Conservation (phyloP, 805 yeast species). For the Yarrowia sp. region DNA sequence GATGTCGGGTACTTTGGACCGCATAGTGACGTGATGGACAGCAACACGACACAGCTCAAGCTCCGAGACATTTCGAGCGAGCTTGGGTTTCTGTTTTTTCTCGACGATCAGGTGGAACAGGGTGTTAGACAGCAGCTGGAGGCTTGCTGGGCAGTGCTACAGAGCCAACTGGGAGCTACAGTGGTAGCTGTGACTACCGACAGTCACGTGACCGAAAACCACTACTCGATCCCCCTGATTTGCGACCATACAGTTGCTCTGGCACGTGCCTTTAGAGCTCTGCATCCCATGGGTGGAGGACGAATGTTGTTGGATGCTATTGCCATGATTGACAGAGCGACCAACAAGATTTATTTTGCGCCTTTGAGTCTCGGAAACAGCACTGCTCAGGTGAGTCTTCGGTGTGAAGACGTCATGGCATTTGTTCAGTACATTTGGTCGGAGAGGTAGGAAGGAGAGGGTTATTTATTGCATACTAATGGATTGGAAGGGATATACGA, state of each 20-base stretch:
- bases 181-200: constrained; percentile 15
- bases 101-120: background rate
- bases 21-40: constrained; percentile 1
- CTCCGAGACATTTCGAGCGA: constrained; percentile 19
- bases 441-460: constrained; percentile 18
- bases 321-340: constrained; percentile 34
- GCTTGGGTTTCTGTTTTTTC: constrained; percentile 6
- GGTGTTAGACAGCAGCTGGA: background rate
- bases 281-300: constrained; percentile 40
- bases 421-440: constrained; percentile 27
- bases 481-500: too few relatives aligned
- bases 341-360: constrained; percentile 27
- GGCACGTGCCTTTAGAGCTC: constrained; percentile 36
- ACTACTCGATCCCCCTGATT: constrained; percentile 28
- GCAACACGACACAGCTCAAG: background rate
- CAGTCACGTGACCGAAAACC: background rate
- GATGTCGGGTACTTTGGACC: constrained; percentile 7
- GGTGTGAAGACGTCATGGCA: constrained; percentile 8
- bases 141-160: background rate
- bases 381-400: constrained; percentile 15
- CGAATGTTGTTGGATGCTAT: constrained; percentile 34
- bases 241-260: constrained; percentile 35
- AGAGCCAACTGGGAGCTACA: constrained; percentile 1
- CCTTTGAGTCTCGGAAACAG: constrained; percentile 24
- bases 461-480: background rate